Percentiles rank a stretch among this genome's conserved stretches.
phyloP scores from a whole-genome alignment of 345 rosid genomes.

The Rubroshorea leprosula region DNA sequence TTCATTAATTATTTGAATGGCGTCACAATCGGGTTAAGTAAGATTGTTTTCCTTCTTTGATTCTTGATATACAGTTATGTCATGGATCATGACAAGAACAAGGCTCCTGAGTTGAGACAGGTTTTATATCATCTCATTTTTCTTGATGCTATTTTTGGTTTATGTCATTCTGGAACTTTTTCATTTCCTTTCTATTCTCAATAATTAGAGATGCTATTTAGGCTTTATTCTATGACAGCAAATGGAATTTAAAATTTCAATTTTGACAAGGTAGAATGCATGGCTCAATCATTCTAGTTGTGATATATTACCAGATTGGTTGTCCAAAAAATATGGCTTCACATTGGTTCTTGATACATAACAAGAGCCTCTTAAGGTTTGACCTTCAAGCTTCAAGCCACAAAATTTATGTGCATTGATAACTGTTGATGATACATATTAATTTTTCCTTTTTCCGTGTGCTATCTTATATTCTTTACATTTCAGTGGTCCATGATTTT shows the following conservation, averaged over 20 bases:
- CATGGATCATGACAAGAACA: conserved; percentile 77
- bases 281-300: too few relatives aligned
- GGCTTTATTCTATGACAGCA: too few relatives aligned
- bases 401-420: not conserved
- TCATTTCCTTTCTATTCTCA: not conserved
- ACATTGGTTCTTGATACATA: too few relatives aligned
- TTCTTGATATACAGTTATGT: conserved; percentile 49
- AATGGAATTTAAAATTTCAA: too few relatives aligned
- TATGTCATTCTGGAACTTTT: not conserved
- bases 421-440: not conserved
- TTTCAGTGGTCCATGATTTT: conserved; percentile 7
- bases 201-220: not conserved
- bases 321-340: too few relatives aligned
- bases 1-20: not conserved
- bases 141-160: not conserved
- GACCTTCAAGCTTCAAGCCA: too few relatives aligned
- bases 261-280: too few relatives aligned
- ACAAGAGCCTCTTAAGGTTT: too few relatives aligned
- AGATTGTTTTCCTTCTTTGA: not conserved
- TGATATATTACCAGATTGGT: too few relatives aligned
- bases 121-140: conserved; percentile 22
- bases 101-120: conserved; percentile 53
- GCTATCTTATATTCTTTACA: conserved; percentile 6
- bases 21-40: not conserved
- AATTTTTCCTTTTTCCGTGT: not conserved